phyloP scores from a whole-genome alignment of 495 filamentous ascomycete genomes.

The Beverwykella pulmonaria region DNA sequence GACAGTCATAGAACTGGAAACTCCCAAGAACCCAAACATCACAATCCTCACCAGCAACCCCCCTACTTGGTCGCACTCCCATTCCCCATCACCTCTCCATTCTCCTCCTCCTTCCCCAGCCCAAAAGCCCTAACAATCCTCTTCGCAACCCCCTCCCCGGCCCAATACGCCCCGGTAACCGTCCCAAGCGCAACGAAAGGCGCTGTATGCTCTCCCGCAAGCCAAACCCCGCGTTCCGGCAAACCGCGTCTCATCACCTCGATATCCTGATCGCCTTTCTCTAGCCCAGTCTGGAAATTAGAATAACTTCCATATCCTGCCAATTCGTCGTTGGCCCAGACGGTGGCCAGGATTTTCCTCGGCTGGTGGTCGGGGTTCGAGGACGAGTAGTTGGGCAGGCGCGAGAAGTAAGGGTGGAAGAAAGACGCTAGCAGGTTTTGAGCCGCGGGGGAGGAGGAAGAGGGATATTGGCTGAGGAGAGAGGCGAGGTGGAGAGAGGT shows the following conservation, averaged over 20 bases:
- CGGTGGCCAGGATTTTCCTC: conserved; percentile 64
- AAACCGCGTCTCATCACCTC: conserved; percentile 71
- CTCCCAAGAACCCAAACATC: too few relatives aligned
- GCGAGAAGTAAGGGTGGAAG: conserved; percentile 77
- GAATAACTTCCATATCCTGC: conserved; percentile 89
- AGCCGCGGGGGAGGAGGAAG: conserved; percentile 47
- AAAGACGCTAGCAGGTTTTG: conserved; percentile 56
- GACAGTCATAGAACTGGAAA: too few relatives aligned
- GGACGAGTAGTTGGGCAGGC: conserved; percentile 65
- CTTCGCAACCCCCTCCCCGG: conserved; percentile 75
- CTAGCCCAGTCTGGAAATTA: conserved; percentile 81
- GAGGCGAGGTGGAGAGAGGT: conserved; percentile 57
- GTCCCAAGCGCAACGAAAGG: conserved; percentile 88
- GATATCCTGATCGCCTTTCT: conserved; percentile 73
- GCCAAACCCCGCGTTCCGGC: conserved; percentile 73
- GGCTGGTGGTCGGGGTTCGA: conserved; percentile 63
- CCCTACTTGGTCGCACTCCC: too few relatives aligned
- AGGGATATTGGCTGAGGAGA: conserved; percentile 48
- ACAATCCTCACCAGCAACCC: too few relatives aligned
- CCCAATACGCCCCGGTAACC: conserved; percentile 89
- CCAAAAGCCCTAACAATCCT: conserved; percentile 56
- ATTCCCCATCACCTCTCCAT: conserved; percentile 18
- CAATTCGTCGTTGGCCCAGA: conserved; percentile 79
- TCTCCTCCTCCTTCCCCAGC: conserved; percentile 19
- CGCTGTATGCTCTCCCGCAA: conserved; percentile 92